Conservation (phyloP, 2,329 filamentous ascomycete genomes). For the Aspergillus ibericus region DNA sequence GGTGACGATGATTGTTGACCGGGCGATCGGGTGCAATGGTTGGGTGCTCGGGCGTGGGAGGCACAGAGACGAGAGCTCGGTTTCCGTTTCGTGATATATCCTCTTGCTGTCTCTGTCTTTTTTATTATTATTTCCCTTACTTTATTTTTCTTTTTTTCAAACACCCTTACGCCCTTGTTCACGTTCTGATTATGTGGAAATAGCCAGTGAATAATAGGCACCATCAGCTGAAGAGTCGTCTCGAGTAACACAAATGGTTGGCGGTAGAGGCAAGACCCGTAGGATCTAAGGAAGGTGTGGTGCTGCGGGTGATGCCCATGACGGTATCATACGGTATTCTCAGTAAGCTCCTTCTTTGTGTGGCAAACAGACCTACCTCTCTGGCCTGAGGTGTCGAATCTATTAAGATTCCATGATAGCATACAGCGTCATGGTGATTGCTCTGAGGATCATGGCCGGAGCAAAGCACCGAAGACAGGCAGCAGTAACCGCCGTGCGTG, state of each 20-base stretch:
- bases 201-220: not conserved
- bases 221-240: not conserved
- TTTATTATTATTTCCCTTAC: not conserved
- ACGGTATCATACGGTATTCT: not conserved
- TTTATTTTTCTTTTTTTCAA: not conserved
- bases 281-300: not conserved
- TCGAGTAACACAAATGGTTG: not conserved
- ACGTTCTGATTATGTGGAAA: not conserved
- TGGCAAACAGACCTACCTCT: not conserved
- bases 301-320: not conserved
- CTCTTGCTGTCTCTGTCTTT: not conserved
- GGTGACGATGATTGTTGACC: slow-evolving; percentile 2
- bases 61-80: not conserved
- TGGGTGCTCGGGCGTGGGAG: slow-evolving; percentile 4
- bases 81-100: not conserved
- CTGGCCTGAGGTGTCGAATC: not conserved
- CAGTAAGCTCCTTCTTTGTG: not conserved
- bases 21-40: slow-evolving; percentile 7
- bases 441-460: not conserved
- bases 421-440: not conserved
- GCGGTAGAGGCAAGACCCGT: not conserved
- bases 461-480: not conserved
- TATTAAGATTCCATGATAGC: not conserved
- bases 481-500: not conserved
- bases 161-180: not conserved